Evolutionary conservation across 306 rosid species (phyloP).

Genomic region (Cicer chorassanicum): DNA sequence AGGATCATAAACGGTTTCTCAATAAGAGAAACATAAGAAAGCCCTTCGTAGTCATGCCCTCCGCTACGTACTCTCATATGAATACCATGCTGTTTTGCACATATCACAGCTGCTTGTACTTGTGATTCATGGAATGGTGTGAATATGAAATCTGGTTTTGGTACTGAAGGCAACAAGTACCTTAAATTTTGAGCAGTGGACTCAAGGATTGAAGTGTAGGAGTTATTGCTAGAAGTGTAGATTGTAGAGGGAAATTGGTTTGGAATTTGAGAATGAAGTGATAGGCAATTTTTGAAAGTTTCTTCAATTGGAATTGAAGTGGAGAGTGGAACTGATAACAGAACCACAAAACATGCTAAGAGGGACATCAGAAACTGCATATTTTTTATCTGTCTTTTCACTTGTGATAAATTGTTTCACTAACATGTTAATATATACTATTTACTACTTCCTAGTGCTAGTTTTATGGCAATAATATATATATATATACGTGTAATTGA

Average conservation of each 20-base stretch:
- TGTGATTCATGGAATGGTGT: slow-evolving; percentile 62
- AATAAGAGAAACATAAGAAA: slow-evolving; percentile 52
- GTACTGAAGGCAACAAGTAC: slow-evolving; percentile 58
- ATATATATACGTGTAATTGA: slow-evolving; percentile 43
- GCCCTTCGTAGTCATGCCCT: slow-evolving; percentile 64
- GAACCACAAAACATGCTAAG: slow-evolving; percentile 36
- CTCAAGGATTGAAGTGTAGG: slow-evolving; percentile 59
- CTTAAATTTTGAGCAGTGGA: slow-evolving; percentile 77
- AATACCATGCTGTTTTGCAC: slow-evolving; percentile 58
- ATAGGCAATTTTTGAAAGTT: slow-evolving; percentile 58
- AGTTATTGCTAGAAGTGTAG: slow-evolving; percentile 52
- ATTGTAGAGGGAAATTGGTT: slow-evolving; percentile 54
- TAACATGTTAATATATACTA: slow-evolving; percentile 35
- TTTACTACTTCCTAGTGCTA: slow-evolving; percentile 4
- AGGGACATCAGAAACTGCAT: slow-evolving; percentile 40
- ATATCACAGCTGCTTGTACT: slow-evolving; percentile 66
- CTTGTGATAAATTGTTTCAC: not conserved
- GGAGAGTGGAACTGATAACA: slow-evolving; percentile 37
- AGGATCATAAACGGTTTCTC: slow-evolving; percentile 56
- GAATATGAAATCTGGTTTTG: slow-evolving; percentile 69
- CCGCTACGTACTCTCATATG: slow-evolving; percentile 64
- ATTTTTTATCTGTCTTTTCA: not conserved
- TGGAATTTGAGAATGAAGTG: slow-evolving; percentile 44
- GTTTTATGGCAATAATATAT: slow-evolving; percentile 14
- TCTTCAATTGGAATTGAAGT: slow-evolving; percentile 34